A percentile compares a stretch with the other conserved stretches of the same genome.
Conservation (phyloP, 1,284 basidiomycete species). For the Pseudozyma tsukubaensis region DNA sequence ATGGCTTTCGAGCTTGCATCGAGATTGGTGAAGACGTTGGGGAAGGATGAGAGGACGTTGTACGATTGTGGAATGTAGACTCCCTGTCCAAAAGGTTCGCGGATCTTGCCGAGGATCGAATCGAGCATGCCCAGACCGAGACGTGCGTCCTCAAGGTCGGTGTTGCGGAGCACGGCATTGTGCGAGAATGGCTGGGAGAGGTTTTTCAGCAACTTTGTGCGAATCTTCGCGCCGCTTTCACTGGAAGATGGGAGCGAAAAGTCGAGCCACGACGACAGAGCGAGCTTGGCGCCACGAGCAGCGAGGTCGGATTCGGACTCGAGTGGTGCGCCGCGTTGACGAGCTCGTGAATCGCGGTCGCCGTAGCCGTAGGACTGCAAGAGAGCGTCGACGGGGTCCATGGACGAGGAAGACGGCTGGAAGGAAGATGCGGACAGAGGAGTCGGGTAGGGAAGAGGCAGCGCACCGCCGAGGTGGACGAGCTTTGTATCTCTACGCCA, state of each 20-base stretch:
- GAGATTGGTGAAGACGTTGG: constrained; percentile 48
- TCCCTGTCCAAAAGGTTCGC: constrained; percentile 36
- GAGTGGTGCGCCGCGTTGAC: constrained; percentile 27
- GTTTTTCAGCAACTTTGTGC: constrained; percentile 28
- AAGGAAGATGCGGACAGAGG: constrained; percentile 11
- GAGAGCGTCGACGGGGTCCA: constrained; percentile 59
- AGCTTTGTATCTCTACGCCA: constrained; percentile 64
- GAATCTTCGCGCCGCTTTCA: not conserved
- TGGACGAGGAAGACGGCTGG: not conserved
- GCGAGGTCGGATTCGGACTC: constrained; percentile 36
- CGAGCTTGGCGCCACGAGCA: constrained; percentile 17
- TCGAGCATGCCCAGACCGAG: constrained; percentile 47
- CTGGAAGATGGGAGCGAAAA: constrained; percentile 30
- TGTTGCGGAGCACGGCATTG: constrained; percentile 34
- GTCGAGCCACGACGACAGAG: constrained; percentile 35
- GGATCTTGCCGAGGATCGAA: constrained; percentile 23
- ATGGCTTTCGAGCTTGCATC: constrained; percentile 15
- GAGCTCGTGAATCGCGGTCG: constrained; percentile 17
- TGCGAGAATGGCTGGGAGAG: constrained; percentile 34
- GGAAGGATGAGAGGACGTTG: constrained; percentile 50
- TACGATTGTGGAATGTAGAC: constrained; percentile 54
- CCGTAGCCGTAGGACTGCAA: constrained; percentile 56
- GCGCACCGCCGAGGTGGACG: constrained; percentile 55
- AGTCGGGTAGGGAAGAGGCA: constrained; percentile 58
- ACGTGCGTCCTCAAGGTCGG: constrained; percentile 18